Evolutionary conservation across 352 stramenopile species (phyloP), one percentile per base, ranked within the genome.

Genomic region (Phytophthora tubulina): DNA sequence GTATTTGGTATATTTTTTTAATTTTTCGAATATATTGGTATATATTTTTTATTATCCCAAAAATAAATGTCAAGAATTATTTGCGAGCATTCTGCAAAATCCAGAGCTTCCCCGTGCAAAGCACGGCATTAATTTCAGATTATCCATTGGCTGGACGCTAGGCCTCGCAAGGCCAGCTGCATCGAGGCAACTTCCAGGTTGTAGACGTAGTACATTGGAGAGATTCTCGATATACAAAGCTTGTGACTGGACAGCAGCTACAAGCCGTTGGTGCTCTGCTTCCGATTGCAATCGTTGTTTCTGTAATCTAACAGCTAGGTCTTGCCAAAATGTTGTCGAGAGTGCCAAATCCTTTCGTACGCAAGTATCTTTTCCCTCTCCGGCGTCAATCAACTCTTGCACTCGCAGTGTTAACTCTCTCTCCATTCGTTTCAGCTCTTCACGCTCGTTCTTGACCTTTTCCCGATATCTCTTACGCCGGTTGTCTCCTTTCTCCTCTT

Each of bases 391-490:
- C 39, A 57, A 38, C 13, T 45, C 38, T 44, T 36, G 31, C 5
- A 57, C 7, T 36, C 27, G 17, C 7, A 17, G 6, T 5, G 63
- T 58, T n/a, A 75, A 36, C 14, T 58, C 11, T 14, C n/a, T 60
- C 13, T 59, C 58, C 15, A 33, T 35, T 31, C 31, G 39, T 8
- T 60, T 55, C 2, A 75, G 67, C 6, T 50, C 53, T 49, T 58
- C 32, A 2, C 60, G 54, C 42, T 75, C 67, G 36, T 49, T 63
- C 48, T 72, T 71, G 42, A 61, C 15, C 10, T 42, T 45, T 9
- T 54, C 9, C 2, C 49, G 61, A 35, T 75, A 75, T 27, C 11
- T 17, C 17, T 59, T 67, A 5, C 42, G 36, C 3, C 60, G 67
- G 44, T 55, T 46, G 46, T 52, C 63, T 5, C 13, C 14, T 36